Percentiles rank a stretch among this genome's conserved stretches.
These are phyloP conservation scores for Neonothopanus nambi DNA, from an alignment of 1,284 basidiomycete species.

Conservation along the genomic window DNA sequence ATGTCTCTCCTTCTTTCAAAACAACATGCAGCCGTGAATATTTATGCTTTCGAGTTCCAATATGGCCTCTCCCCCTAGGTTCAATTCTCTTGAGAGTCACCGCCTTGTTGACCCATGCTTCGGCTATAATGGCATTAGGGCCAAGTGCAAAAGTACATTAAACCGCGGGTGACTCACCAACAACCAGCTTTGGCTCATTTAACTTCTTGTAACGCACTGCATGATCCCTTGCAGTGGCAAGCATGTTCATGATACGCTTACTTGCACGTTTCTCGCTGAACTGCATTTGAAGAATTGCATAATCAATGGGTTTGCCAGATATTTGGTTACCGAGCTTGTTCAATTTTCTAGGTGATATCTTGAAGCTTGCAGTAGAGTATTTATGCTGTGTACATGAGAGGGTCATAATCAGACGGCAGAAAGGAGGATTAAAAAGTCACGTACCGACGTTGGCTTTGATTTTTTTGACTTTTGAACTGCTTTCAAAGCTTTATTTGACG, in stretches of 20 bases:
- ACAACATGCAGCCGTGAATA: conserved; percentile 80
- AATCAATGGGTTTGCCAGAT: conserved; percentile 86
- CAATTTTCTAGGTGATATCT: conserved; percentile 91
- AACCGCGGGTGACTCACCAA: conserved; percentile 66
- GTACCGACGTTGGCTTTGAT: conserved; percentile 32
- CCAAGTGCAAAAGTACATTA: not conserved
- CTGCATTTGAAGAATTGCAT: conserved; percentile 95
- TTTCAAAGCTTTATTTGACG: conserved; percentile 26
- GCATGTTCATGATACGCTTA: conserved; percentile 83
- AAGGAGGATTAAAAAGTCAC: conserved; percentile 12
- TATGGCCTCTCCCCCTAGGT: conserved; percentile 82
- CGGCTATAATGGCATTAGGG: conserved; percentile 49
- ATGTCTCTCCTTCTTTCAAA: conserved; percentile 82
- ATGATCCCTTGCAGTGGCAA: conserved; percentile 86
- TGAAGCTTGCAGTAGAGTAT: conserved; percentile 89
- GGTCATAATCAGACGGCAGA: not conserved
- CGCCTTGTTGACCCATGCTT: conserved; percentile 95
- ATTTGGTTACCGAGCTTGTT: conserved; percentile 89
- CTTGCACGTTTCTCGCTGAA: conserved; percentile 92
- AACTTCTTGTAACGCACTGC: conserved; percentile 81
- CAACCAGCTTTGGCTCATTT: conserved; percentile 72
- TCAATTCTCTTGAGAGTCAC: conserved; percentile 71
- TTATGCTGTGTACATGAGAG: conserved; percentile 69
- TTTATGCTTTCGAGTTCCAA: conserved; percentile 79
- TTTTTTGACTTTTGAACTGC: conserved; percentile 16